Evolutionary conservation across 371 early-diverging fungal genomes (phyloP), one percentile per base, ranked within the genome.

Genomic region (Paraphysoderma sedebokerense): DNA sequence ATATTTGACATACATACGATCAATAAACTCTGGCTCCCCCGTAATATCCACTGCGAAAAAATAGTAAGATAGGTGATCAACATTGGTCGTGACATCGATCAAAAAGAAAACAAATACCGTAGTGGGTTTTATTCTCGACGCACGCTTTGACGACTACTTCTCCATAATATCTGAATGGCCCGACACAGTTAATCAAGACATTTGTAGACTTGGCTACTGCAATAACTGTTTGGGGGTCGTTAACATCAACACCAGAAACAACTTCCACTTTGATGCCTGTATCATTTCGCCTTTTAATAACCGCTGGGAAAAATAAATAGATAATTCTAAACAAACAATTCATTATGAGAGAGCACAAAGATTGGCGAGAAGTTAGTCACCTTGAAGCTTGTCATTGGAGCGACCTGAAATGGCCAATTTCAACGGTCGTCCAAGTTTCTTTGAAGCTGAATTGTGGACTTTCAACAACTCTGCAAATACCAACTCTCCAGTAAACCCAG

Each of bases 131-230:
- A 28, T 74, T 69, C 9, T 77, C 64, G 19, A 96, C 78, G 58
- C 91, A 89, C 0, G 87, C 74, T 40, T 75, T 70, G 12, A 92
- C 82, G 0, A 87, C 82, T n/a, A 73, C 68, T 56, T 79, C 78
- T 3, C 89, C 91, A 58, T 73, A 70, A 39, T 74, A 73, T n/a
- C 81, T 68, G 65, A 74, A 88, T 2, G 87, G 87, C 0, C 92
- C 95, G 27, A 82, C 86, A 41, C 81, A 84, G 46, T 84, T 79
- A 38, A 87, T 61, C 9, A 88, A 38, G 6, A 87, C 75, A 39
- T 63, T 69, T n/a, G 79, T 61, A 52, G 68, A 57, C 11, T 56
- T 45, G 5, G 73, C 66, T 54, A 87, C 65, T 5, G 40, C 55
- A 38, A 76, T 70, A 27, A 82, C 38, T 8, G 68, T 60, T 23